Evolutionary conservation across 2,329 filamentous ascomycete genomes (phyloP).

Genomic region (Zelopaecilomyces penicillatus): DNA sequence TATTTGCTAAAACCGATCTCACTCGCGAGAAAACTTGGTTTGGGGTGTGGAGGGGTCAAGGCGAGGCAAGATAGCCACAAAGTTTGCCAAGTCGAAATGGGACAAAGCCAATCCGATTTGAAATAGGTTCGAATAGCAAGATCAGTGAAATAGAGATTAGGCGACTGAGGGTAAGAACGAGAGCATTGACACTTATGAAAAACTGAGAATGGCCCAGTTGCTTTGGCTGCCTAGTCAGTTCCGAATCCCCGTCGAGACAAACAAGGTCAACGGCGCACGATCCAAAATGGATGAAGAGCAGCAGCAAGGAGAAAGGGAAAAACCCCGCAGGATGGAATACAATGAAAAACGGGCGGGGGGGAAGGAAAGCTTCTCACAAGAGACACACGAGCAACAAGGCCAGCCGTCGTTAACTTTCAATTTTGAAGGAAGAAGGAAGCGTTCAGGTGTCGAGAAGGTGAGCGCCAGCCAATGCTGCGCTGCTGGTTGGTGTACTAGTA

Average conservation of each 20-base stretch:
- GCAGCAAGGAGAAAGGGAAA: constrained; percentile 7
- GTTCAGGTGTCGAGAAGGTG: too few relatives aligned
- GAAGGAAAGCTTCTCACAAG: constrained; percentile 10
- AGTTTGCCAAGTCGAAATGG: too few relatives aligned
- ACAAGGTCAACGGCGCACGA: background rate
- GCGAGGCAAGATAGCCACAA: too few relatives aligned
- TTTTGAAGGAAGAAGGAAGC: background rate
- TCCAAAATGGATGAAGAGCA: background rate
- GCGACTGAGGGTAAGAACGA: constrained; percentile 9
- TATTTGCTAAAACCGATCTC: background rate
- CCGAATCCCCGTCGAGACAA: background rate
- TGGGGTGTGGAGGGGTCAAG: background rate
- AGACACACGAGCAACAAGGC: background rate
- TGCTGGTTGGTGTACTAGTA: too few relatives aligned
- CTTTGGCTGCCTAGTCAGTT: background rate
- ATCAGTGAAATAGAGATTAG: background rate
- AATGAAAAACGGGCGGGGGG: constrained; percentile 11
- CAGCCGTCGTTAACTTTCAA: background rate
- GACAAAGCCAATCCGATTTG: too few relatives aligned
- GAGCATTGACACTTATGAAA: background rate
- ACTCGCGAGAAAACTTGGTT: background rate
- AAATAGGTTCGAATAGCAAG: too few relatives aligned
- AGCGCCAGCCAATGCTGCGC: too few relatives aligned
- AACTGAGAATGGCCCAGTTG: background rate
- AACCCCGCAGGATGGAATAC: too few relatives aligned